Evolutionary conservation across 2,329 filamentous ascomycete species (phyloP).

Genomic region (Cordyceps cateniannulata): DNA sequence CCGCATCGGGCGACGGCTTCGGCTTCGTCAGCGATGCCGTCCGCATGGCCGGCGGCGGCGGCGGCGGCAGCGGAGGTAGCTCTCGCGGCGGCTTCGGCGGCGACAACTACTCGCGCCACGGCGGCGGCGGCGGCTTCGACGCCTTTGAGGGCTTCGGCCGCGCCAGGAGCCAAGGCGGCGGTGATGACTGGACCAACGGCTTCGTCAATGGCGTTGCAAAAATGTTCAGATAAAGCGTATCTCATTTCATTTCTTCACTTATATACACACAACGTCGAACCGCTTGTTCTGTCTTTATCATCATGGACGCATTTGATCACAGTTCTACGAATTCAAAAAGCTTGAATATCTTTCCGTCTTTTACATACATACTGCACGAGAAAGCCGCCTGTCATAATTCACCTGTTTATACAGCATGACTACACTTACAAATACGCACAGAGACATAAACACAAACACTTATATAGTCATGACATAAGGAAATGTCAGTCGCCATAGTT

Average conservation of each 20-base stretch:
- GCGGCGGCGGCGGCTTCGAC: conserved; percentile 16
- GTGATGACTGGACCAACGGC: conserved; percentile 20
- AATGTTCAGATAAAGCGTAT: conserved; percentile 33
- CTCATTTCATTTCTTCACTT: neutral
- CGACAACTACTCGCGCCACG: neutral
- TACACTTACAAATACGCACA: neutral
- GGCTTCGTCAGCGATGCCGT: conserved; percentile 50
- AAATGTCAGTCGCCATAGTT: neutral
- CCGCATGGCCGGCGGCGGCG: conserved; percentile 40
- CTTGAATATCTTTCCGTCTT: neutral
- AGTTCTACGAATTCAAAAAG: neutral
- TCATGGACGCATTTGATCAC: neutral
- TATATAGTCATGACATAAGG: neutral
- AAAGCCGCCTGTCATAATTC: neutral
- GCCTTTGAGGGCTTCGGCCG: conserved; percentile 24
- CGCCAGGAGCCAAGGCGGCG: conserved; percentile 19
- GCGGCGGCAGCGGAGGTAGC: conserved; percentile 18
- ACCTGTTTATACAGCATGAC: neutral
- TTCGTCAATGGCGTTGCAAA: conserved; percentile 32
- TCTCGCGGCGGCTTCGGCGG: conserved; percentile 19
- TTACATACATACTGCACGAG: neutral
- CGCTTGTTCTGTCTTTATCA: neutral
- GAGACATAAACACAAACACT: neutral
- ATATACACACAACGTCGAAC: neutral
- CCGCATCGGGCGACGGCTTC: conserved; percentile 39